Evolutionary conservation across 225 moss, liverwort and hornwort species (phyloP).

Genomic region (Bryoerythrophyllum caledonicum): DNA sequence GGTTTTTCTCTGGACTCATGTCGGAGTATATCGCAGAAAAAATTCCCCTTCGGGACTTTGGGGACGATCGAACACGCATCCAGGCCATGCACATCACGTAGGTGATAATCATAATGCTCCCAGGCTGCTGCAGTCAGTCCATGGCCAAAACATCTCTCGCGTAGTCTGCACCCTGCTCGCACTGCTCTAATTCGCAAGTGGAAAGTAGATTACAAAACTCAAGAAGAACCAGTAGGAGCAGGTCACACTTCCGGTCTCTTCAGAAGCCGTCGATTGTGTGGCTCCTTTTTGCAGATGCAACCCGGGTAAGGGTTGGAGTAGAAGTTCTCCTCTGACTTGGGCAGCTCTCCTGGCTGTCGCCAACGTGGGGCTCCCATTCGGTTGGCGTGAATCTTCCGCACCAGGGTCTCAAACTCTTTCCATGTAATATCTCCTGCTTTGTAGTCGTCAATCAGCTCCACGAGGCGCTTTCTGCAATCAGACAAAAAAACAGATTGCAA

Average conservation of each 20-base stretch:
- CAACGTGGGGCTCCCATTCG: conserved; percentile 58
- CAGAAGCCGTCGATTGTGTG: conserved; percentile 43
- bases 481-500: neutral
- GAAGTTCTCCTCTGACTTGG: conserved; percentile 74
- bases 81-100: conserved; percentile 9
- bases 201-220: conserved; percentile 14
- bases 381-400: conserved; percentile 45
- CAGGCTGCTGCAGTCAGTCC: conserved; percentile 6
- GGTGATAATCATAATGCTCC: neutral
- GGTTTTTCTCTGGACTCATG: neutral
- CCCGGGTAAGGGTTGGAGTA: conserved; percentile 80
- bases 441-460: conserved; percentile 71
- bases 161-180: conserved; percentile 8
- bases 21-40: neutral
- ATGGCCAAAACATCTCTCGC: conserved; percentile 10
- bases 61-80: conserved; percentile 2
- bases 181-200: conserved; percentile 1
- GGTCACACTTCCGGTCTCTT: conserved; percentile 31
- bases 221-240: conserved; percentile 4
- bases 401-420: conserved; percentile 46
- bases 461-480: conserved; percentile 50
- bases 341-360: conserved; percentile 49
- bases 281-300: conserved; percentile 60
- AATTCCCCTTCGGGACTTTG: neutral
- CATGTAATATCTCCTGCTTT: conserved; percentile 46